Evolutionary conservation across 1,284 basidiomycete genomes (phyloP).

Genomic region (Boletellus deceptivus): DNA sequence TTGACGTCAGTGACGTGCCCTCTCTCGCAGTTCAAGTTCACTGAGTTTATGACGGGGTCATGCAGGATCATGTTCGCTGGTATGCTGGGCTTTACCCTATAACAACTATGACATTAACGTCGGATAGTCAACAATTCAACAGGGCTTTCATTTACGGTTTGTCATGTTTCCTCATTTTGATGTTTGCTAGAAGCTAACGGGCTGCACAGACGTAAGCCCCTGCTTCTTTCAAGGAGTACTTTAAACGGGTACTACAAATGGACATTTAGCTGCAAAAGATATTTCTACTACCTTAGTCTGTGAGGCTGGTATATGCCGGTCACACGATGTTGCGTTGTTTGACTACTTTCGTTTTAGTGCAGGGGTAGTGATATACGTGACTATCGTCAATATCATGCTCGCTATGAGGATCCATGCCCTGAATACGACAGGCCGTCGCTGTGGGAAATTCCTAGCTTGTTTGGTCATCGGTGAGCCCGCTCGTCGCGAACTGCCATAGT

Average conservation of each 20-base stretch:
- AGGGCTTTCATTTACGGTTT: conserved; percentile 15
- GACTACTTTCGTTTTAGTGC: conserved; percentile 7
- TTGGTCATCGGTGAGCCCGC: conserved; percentile 18
- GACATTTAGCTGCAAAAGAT: conserved; percentile 20
- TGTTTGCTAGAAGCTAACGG: neutral
- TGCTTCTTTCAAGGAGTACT: too few species aligned
- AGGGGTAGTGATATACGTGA: conserved; percentile 19
- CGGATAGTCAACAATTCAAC: conserved; percentile 20
- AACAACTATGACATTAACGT: neutral
- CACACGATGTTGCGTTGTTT: neutral
- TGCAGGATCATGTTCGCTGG: conserved; percentile 17
- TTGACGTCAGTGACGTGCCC: conserved; percentile 12
- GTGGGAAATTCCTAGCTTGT: conserved; percentile 7
- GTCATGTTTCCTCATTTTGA: neutral
- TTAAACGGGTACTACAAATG: neutral
- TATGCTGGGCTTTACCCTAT: conserved; percentile 1
- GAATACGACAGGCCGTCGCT: conserved; percentile 1
- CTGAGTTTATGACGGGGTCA: neutral
- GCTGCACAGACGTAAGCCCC: conserved; percentile 17
- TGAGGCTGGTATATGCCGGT: neutral
- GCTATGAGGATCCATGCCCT: conserved; percentile 19
- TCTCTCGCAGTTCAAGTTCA: too few species aligned
- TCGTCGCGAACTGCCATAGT: neutral
- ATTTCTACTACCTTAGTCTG: conserved; percentile 23
- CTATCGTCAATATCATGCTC: conserved; percentile 22